Percentiles rank a stretch among this genome's conserved stretches.
Conservation (phyloP, 768 basidiomycete genomes). For the Termitomyces sp. region DNA sequence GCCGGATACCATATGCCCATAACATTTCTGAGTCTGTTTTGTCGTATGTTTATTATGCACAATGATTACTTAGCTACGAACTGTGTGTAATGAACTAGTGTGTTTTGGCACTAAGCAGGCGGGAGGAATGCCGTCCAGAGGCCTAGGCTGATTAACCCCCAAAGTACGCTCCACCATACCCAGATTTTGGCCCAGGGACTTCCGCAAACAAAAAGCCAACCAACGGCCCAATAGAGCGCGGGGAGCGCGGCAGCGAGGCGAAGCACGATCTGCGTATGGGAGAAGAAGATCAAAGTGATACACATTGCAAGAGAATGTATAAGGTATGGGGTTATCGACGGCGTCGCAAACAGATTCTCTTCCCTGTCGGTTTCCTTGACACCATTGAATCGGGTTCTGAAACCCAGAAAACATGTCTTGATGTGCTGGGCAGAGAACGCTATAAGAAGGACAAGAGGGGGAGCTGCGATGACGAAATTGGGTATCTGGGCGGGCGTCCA, state of each 20-base stretch:
- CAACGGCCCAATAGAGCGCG: constrained; percentile 80
- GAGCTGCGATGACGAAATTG: constrained; percentile 55
- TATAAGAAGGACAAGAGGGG: no score
- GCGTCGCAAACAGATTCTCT: constrained; percentile 8
- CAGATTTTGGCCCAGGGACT: constrained; percentile 35
- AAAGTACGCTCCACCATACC: no score
- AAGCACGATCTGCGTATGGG: constrained; percentile 86
- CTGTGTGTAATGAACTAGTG: no score
- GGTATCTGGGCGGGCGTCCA: constrained; percentile 84
- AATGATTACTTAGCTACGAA: no score
- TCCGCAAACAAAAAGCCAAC: constrained; percentile 48
- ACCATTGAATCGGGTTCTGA: background rate
- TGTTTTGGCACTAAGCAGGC: no score
- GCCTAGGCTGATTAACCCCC: no score
- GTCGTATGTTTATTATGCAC: no score
- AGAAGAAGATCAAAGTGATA: constrained; percentile 67
- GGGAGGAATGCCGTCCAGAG: no score
- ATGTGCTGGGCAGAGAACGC: constrained; percentile 27
- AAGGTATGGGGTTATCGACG: constrained; percentile 62
- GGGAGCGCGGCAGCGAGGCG: constrained; percentile 77
- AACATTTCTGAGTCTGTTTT: no score
- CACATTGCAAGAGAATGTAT: constrained; percentile 66
- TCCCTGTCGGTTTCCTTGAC: constrained; percentile 13
- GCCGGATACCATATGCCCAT: no score
- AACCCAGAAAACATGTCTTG: constrained; percentile 24